Percentiles rank a stretch among this genome's conserved stretches.
Conservation (phyloP, 2,329 filamentous ascomycete species). For the Aspergillus eucalypticola region DNA sequence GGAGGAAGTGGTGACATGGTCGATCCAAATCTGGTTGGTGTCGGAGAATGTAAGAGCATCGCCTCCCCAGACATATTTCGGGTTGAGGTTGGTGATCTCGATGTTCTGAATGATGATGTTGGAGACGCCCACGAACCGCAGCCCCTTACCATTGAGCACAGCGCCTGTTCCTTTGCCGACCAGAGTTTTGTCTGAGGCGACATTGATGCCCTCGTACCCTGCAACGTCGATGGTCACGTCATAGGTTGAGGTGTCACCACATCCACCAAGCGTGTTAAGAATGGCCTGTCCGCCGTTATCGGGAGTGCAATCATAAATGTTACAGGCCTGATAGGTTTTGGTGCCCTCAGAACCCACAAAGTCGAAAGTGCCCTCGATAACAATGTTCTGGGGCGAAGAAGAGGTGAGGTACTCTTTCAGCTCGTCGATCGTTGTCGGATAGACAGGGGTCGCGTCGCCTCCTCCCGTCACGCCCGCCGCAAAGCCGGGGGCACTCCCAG, state of each 20-base stretch:
- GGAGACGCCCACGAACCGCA: slow-evolving; percentile 48
- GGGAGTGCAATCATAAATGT: no score
- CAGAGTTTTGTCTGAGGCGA: slow-evolving; percentile 59
- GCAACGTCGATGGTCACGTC: slow-evolving; percentile 50
- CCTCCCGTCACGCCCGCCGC: slow-evolving; percentile 60
- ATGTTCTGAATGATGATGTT: slow-evolving; percentile 58
- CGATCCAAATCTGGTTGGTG: slow-evolving; percentile 49
- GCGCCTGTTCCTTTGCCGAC: slow-evolving; percentile 55
- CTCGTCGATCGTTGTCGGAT: slow-evolving; percentile 55
- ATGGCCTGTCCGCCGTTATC: no score
- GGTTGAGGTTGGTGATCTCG: slow-evolving; percentile 52
- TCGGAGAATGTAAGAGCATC: slow-evolving; percentile 57
- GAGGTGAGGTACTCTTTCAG: slow-evolving; percentile 60
- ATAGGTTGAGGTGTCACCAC: no score
- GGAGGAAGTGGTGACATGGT: slow-evolving; percentile 49
- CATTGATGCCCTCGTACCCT: slow-evolving; percentile 50
- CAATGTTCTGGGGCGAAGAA: slow-evolving; percentile 55
- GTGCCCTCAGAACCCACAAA: neutral
- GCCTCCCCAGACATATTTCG: slow-evolving; percentile 60
- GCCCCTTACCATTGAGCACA: slow-evolving; percentile 59
- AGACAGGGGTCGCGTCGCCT: slow-evolving; percentile 55
- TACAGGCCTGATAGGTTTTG: neutral
- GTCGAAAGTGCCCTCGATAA: slow-evolving; percentile 32
- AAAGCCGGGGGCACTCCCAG: slow-evolving; percentile 46
- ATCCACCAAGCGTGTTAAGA: no score